phyloP scores from a whole-genome alignment of 2,329 filamentous ascomycete genomes.

The Diaporthe amygdali region DNA sequence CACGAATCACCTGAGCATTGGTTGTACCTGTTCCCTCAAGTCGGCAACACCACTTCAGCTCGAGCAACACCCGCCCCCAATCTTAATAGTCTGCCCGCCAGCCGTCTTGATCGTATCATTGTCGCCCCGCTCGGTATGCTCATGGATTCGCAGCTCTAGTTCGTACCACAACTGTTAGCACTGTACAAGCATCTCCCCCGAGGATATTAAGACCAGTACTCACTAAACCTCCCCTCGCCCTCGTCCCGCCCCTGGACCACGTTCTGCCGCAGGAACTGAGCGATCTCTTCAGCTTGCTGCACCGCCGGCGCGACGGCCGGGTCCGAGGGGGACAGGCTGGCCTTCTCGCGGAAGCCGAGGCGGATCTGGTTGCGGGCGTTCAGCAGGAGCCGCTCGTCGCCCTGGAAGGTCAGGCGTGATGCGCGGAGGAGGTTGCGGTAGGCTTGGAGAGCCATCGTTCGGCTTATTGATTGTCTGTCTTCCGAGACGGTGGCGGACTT shows the following conservation, averaged over 20 bases:
- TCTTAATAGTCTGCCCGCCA: constrained; percentile 39
- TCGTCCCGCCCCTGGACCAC: constrained; percentile 79
- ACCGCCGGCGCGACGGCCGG: constrained; percentile 69
- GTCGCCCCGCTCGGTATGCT: constrained; percentile 88
- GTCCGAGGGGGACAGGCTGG: constrained; percentile 60
- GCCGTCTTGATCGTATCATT: constrained; percentile 86
- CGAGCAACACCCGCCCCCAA: constrained; percentile 31
- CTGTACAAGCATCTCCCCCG: not conserved
- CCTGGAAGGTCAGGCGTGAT: constrained; percentile 81
- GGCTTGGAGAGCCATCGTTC: constrained; percentile 70
- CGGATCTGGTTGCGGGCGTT: constrained; percentile 78
- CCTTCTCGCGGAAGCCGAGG: constrained; percentile 72
- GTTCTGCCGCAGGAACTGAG: constrained; percentile 79
- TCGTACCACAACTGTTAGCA: not conserved
- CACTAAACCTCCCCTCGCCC: constrained; percentile 64
- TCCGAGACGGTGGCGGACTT: not conserved
- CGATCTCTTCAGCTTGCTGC: constrained; percentile 81
- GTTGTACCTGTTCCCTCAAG: not conserved
- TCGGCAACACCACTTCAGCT: not conserved
- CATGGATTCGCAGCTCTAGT: constrained; percentile 84
- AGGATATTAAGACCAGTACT: constrained; percentile 36
- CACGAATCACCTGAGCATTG: no score
- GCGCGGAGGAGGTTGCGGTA: constrained; percentile 86
- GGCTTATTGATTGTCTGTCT: not conserved
- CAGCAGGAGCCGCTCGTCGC: constrained; percentile 70